These are phyloP conservation scores for Daldinia grandis DNA, from an alignment of 495 filamentous ascomycete genomes.

Conservation along the genomic window DNA sequence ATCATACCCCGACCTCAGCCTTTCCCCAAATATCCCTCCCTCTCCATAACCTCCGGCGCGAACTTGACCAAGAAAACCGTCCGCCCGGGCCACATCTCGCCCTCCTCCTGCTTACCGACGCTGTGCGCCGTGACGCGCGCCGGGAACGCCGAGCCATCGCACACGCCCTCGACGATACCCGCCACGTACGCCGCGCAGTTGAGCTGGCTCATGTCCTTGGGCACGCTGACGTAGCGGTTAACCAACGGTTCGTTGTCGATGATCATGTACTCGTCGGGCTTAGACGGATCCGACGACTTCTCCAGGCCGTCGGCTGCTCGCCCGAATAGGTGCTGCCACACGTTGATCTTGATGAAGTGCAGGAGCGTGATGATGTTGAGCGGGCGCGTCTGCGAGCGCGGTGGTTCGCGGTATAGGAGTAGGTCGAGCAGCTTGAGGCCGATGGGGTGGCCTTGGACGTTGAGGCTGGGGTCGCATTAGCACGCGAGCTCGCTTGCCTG, in stretches of 20 bases:
- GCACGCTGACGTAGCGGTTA: conserved; percentile 90
- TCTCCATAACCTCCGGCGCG: conserved; percentile 83
- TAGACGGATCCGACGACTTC: conserved; percentile 78
- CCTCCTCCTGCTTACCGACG: conserved; percentile 74
- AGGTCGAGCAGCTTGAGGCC: conserved; percentile 95
- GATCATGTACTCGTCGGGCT: conserved; percentile 97
- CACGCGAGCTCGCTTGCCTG: neutral
- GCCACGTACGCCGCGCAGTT: conserved; percentile 97
- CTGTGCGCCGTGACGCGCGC: conserved; percentile 92
- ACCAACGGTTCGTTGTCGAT: conserved; percentile 96
- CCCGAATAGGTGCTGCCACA: conserved; percentile 92
- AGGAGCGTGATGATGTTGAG: conserved; percentile 90
- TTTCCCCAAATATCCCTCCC: conserved; percentile 73
- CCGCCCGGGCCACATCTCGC: conserved; percentile 90
- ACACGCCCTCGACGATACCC: conserved; percentile 93
- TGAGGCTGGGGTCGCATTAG: conserved; percentile 67
- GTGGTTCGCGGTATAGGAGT: conserved; percentile 80
- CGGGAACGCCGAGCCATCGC: conserved; percentile 88
- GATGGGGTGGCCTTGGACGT: conserved; percentile 93
- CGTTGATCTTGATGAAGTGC: conserved; percentile 88
- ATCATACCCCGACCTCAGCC: too few relatives aligned
- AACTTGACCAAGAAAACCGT: conserved; percentile 97
- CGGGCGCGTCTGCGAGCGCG: conserved; percentile 75
- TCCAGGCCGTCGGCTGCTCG: conserved; percentile 92
- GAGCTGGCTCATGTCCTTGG: conserved; percentile 92